A percentile compares a stretch with the other conserved stretches of the same genome.
These are phyloP conservation scores for Pilaira anomala DNA, from an alignment of 192 early-diverging fungal genomes.

Conservation along the genomic window DNA sequence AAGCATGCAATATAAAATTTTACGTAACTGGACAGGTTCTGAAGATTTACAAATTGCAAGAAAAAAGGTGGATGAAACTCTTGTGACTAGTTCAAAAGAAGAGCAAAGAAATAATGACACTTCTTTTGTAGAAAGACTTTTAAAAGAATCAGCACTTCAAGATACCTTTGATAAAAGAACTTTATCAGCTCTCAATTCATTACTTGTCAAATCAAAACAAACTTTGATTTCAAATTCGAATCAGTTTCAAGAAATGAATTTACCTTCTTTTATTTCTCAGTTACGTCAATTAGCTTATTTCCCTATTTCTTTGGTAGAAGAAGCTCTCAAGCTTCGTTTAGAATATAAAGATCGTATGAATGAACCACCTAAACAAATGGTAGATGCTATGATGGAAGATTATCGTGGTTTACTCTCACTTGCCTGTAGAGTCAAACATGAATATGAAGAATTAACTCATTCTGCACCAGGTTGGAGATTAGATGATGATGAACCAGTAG, in stretches of 20 bases:
- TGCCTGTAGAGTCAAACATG: conserved; percentile 69
- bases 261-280: conserved; percentile 65
- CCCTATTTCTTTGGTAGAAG: conserved; percentile 77
- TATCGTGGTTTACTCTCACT: conserved; percentile 67
- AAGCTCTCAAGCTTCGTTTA: conserved; percentile 73
- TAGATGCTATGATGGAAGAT: conserved; percentile 81
- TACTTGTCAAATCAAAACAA: conserved; percentile 60
- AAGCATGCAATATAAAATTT: conserved; percentile 67
- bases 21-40: conserved; percentile 82
- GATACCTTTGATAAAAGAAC: conserved; percentile 73
- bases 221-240: conserved; percentile 68
- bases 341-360: conserved; percentile 60
- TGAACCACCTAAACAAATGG: conserved; percentile 55
- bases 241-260: conserved; percentile 65
- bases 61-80: background rate
- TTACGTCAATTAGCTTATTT: conserved; percentile 72
- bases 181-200: conserved; percentile 56
- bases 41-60: conserved; percentile 59
- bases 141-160: conserved; percentile 78
- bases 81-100: background rate
- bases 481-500: conserved; percentile 38
- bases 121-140: conserved; percentile 81
- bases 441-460: conserved; percentile 60
- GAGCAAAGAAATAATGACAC: conserved; percentile 37
- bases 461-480: conserved; percentile 68